phyloP scores from a whole-genome alignment of 331 rosid genomes.

The Dryas integrifolia region DNA sequence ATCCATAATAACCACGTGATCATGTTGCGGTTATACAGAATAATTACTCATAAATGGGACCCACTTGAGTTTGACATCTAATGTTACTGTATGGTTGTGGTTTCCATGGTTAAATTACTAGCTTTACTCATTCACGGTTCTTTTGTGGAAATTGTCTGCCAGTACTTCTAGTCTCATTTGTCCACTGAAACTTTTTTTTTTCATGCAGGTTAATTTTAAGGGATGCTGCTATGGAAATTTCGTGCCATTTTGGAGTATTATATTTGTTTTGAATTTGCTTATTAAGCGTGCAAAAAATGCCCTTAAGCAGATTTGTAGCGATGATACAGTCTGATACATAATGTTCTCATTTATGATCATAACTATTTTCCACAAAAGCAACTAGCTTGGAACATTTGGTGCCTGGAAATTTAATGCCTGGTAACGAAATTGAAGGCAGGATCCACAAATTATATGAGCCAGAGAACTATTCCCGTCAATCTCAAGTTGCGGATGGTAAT shows the following conservation, averaged over 20 bases:
- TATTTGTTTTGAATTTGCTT: background rate
- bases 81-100: background rate
- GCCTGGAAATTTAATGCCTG: constrained; percentile 43
- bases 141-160: background rate
- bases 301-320: background rate
- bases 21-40: too few species aligned
- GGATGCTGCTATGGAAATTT: background rate
- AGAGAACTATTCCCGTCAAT: constrained; percentile 31
- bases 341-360: constrained; percentile 7
- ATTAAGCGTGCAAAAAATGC: constrained; percentile 4
- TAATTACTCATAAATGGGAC: background rate
- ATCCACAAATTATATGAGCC: constrained; percentile 31
- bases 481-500: constrained; percentile 32
- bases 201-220: constrained; percentile 20
- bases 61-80: constrained; percentile 4
- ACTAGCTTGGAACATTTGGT: constrained; percentile 26
- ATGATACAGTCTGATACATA: constrained; percentile 7
- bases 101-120: background rate
- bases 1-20: too few species aligned
- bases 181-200: background rate
- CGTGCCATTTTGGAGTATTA: constrained; percentile 3
- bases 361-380: constrained; percentile 11
- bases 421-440: constrained; percentile 46
- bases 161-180: background rate
- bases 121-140: background rate